Evolutionary conservation across 208 protist genomes (phyloP).

Genomic region (Crithidia fasciculata): DNA sequence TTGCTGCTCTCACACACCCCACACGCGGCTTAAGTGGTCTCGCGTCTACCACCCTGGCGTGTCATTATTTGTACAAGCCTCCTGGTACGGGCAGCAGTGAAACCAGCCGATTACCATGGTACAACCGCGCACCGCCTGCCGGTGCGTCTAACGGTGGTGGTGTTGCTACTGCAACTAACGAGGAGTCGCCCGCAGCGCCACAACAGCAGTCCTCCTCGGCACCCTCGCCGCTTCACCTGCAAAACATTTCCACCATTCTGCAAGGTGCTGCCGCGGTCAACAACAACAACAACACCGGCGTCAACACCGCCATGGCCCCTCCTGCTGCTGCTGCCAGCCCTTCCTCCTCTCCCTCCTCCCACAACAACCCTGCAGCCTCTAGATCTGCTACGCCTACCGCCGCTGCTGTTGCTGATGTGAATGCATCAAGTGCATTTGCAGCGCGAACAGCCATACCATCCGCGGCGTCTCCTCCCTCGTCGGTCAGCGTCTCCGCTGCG

Average conservation of each 20-base stretch:
- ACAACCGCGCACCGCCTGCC: conserved; percentile 23
- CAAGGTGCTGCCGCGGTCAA: background rate
- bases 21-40: background rate
- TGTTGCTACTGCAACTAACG: background rate
- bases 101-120: conserved; percentile 59
- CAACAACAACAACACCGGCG: conserved; percentile 4
- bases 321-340: no score
- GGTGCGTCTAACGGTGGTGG: background rate
- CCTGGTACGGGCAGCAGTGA: conserved; percentile 57
- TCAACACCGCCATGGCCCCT: background rate
- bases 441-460: conserved; percentile 1
- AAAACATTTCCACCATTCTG: conserved; percentile 23
- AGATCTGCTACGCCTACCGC: background rate
- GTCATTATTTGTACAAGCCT: conserved; percentile 55
- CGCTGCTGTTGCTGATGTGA: background rate
- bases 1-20: background rate
- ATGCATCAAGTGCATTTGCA: background rate
- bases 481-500: background rate
- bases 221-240: conserved; percentile 6
- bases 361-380: no score
- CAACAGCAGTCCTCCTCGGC: no score
- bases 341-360: no score
- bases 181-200: no score
- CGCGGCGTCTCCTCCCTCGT: background rate
- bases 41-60: background rate